Evolutionary conservation across 2,329 filamentous ascomycete species (phyloP).

Genomic region (Nemania sp.): DNA sequence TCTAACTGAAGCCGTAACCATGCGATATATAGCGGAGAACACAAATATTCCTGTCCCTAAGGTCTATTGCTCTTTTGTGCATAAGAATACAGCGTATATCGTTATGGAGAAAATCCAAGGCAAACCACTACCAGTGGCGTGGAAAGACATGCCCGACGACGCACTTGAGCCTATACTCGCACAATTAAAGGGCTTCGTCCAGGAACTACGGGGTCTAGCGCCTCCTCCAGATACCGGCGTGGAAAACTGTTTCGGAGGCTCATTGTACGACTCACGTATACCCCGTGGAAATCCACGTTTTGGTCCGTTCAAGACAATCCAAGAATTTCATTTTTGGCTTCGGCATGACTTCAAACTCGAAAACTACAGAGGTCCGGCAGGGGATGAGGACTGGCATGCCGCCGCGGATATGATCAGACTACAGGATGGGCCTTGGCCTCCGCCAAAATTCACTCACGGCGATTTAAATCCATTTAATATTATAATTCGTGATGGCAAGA

Average conservation of each 20-base stretch:
- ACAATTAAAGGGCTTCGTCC: conserved; percentile 2
- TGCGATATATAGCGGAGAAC: conserved; percentile 2
- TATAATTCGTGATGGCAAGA: conserved; percentile 5
- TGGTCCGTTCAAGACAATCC: conserved; percentile 11
- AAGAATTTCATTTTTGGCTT: conserved; percentile 15
- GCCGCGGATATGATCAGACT: background rate
- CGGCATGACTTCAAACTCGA: background rate
- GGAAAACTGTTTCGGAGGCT: conserved; percentile 15
- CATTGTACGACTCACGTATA: conserved; percentile 6
- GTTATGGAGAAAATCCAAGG: conserved; percentile 15
- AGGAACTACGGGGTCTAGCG: conserved; percentile 11
- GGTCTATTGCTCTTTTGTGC: conserved; percentile 16
- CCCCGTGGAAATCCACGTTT: background rate
- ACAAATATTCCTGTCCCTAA: conserved; percentile 10
- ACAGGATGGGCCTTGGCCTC: conserved; percentile 3
- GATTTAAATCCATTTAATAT: conserved; percentile 10
- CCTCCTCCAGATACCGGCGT: conserved; percentile 14
- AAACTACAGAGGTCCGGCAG: background rate
- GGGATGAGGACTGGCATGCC: conserved; percentile 12
- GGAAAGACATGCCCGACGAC: background rate
- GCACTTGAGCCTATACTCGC: background rate
- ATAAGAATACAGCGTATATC: conserved; percentile 11
- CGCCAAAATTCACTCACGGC: conserved; percentile 7
- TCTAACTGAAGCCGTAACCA: conserved; percentile 11
- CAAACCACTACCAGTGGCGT: background rate